Conservation (phyloP, 177 flowering plant species). For the Vitis hybrid region DNA sequence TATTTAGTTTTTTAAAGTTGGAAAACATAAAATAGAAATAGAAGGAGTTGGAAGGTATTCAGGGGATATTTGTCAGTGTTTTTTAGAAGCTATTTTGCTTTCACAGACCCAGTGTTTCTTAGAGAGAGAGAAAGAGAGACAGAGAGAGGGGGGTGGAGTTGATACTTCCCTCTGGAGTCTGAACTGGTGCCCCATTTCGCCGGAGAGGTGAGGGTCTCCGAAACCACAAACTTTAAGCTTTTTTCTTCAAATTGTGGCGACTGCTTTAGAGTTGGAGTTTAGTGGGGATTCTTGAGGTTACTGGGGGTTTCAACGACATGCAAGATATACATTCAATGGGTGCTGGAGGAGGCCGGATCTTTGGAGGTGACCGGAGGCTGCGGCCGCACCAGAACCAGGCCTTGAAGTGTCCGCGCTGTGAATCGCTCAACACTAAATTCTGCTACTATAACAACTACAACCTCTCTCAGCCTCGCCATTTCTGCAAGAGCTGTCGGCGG, state of each 20-base stretch:
- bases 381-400: conserved; percentile 41
- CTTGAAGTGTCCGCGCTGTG: conserved; percentile 77
- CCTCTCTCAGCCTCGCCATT: conserved; percentile 83
- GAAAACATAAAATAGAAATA: too few species aligned
- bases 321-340: conserved; percentile 50
- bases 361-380: conserved; percentile 37
- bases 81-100: too few species aligned
- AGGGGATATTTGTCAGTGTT: too few species aligned
- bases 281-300: too few species aligned
- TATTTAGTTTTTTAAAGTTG: neutral
- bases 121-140: too few species aligned
- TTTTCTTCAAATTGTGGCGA: neutral
- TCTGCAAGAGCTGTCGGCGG: conserved; percentile 76
- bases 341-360: conserved; percentile 27
- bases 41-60: too few species aligned
- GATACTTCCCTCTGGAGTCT: too few species aligned
- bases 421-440: conserved; percentile 74
- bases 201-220: too few species aligned
- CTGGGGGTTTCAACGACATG: conserved; percentile 18
- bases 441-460: conserved; percentile 86
- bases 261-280: neutral
- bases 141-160: too few species aligned
- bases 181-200: too few species aligned
- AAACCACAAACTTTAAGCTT: neutral
- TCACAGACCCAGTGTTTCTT: too few species aligned